A percentile compares a stretch with the other conserved stretches of the same genome.
Conservation (phyloP, 352 stramenopile genomes). For the Phytopythium ostracodes region DNA sequence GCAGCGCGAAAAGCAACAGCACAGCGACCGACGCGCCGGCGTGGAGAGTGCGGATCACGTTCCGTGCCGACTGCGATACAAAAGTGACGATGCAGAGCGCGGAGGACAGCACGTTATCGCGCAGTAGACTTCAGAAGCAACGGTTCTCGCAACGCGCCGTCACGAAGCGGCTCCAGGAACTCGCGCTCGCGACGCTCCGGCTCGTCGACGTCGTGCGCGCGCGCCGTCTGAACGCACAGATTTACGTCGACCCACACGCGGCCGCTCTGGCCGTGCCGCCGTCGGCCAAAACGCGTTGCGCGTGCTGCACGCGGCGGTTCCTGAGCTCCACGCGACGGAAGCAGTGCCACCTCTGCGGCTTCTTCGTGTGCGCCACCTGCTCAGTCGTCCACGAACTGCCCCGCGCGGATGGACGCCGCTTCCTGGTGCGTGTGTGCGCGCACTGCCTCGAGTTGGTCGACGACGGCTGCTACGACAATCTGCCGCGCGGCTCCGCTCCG, state of each 20-base stretch:
- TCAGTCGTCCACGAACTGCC: conserved; percentile 9
- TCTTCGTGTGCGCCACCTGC: conserved; percentile 54
- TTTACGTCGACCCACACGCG: not conserved
- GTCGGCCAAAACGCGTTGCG: conserved; percentile 1
- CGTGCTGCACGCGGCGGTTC: conserved; percentile 27
- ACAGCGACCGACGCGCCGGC: not conserved
- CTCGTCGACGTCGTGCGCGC: conserved; percentile 16
- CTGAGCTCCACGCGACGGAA: conserved; percentile 13
- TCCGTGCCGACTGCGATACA: conserved; percentile 19
- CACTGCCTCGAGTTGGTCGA: conserved; percentile 53
- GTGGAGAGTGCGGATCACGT: conserved; percentile 26
- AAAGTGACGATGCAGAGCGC: not conserved
- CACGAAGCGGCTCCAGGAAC: not conserved
- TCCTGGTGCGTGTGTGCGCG: conserved; percentile 37
- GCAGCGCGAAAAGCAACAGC: no score
- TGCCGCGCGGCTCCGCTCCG: not conserved
- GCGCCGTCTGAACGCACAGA: conserved; percentile 27
- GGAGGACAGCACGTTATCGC: not conserved
- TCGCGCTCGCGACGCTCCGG: not conserved
- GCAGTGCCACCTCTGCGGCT: conserved; percentile 58
- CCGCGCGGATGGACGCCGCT: conserved; percentile 6
- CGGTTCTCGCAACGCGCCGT: not conserved
- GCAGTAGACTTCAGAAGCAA: not conserved
- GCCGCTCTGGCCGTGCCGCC: not conserved
- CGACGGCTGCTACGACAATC: conserved; percentile 42